Base-by-base conservation (phyloP, 139 green algal genomes). In the Chlorella sp. region DNA sequence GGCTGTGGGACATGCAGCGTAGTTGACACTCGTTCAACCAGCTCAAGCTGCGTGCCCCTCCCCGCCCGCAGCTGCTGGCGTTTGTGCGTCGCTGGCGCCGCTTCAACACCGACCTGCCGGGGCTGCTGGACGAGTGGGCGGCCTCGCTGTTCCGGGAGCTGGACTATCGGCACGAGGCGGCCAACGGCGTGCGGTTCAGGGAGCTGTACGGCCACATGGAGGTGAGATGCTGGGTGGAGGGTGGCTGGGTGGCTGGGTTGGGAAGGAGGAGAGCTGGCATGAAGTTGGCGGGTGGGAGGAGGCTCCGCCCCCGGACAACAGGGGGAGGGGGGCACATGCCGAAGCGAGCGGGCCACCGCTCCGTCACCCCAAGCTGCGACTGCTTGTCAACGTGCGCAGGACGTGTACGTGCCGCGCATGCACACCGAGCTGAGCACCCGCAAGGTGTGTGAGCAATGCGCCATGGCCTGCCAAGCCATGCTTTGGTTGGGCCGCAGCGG, bases 71-170 rank as follows among this genome's bases (percentile, higher is more conserved):
- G 65, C 56, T 90, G 72, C 54, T 76, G 30, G 32, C 65, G 14
- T 16, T 68, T 14, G 82, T 92, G 56, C 76, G 81, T 3, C 38
- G 40, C 20, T 86, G 32, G 81, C 85, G 90, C 51, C 90, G 91
- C 58, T 36, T 98, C 58, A 98, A 97, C 90, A 95, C 91, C 24
- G 94, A 98, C 89, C 90, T 98, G 60, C 93, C 94, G 0, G 86
- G 88, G 19, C 86, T 98, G 86, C 89, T 98, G 46, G 96, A 98
- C 80, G 95, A 98, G 88, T 98, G 96, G 96, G 95, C 94, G 0
- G 82, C 84, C 22, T 92, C 76, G 46, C 88, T 96, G 62, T 94
- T 96, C 88, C 88, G 87, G 62, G 95, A 98, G 92, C 92, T 98
- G 84, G 94, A 98, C 86, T 98, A 98, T 85, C 73, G 73, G 13